A percentile compares a stretch with the other conserved stretches of the same genome.
Evolutionary conservation across 2,329 filamentous ascomycete species (phyloP).

Genomic region (Aureobasidium sp.): DNA sequence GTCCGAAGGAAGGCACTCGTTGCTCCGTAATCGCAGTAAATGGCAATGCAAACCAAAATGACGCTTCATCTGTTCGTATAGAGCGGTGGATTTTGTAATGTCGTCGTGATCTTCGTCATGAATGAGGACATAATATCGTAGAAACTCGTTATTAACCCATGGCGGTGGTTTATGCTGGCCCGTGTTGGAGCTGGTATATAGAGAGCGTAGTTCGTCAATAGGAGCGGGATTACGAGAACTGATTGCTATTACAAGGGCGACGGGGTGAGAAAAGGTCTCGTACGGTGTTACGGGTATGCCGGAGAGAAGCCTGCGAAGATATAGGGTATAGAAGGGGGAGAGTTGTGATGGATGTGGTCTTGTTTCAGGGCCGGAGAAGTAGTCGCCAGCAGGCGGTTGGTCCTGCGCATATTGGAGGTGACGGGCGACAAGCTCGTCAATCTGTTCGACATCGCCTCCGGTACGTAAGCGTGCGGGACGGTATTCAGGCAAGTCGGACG

Average conservation of each 20-base stretch:
- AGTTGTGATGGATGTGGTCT: constrained; percentile 19
- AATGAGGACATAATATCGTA: constrained; percentile 91
- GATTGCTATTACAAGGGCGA: constrained; percentile 89
- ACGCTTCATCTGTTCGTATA: constrained; percentile 99
- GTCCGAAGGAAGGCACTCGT: constrained; percentile 77
- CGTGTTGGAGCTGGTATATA: constrained; percentile 78
- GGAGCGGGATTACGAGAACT: constrained; percentile 78
- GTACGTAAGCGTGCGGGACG: constrained; percentile 32
- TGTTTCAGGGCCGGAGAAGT: constrained; percentile 31
- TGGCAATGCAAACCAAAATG: constrained; percentile 95
- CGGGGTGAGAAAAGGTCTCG: constrained; percentile 90
- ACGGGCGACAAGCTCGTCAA: constrained; percentile 71
- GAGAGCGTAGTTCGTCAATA: constrained; percentile 72
- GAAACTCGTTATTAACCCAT: constrained; percentile 86
- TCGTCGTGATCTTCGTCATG: constrained; percentile 96
- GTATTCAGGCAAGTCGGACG: constrained; percentile 24
- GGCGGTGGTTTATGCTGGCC: constrained; percentile 64
- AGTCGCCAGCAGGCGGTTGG: constrained; percentile 32
- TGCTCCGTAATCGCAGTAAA: constrained; percentile 73
- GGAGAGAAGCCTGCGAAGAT: constrained; percentile 74
- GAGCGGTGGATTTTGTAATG: constrained; percentile 74
- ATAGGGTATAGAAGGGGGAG: constrained; percentile 65
- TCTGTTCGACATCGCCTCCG: constrained; percentile 52
- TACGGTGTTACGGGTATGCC: constrained; percentile 69
- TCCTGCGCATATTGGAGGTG: constrained; percentile 69